Base-by-base conservation (phyloP, 1,284 basidiomycete genomes). In the Pisolithus thermaeus region DNA sequence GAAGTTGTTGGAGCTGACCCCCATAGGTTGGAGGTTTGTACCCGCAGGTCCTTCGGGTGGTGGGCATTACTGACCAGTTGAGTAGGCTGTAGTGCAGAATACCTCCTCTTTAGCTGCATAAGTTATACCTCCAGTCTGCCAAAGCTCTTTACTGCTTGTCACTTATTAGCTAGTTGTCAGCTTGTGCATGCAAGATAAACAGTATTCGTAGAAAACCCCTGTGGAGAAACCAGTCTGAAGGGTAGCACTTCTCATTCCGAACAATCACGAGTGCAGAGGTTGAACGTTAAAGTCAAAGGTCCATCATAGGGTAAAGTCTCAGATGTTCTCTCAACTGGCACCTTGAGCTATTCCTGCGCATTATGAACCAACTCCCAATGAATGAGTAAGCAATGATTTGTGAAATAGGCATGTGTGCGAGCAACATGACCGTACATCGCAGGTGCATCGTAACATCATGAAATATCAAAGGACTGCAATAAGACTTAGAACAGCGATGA, bases 1-100 rank as follows among this genome's bases (percentile, higher is more conserved):
- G 69, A 77, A 9, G 47, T 84, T 45, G 74, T 81, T 27, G 90
- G 90, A 47, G 89, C 90, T n/a, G 72, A 67, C 55, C 67, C 60
- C 0, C 0, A 0, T 0, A 11, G 0, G 2, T 45, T 66, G 42
- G 0, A 0, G 20, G 61, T 65, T 23, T 7, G 56, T 54, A 5
- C 9, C 22, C 12, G 27, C 8, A 27, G 6, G 12, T 49, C 16
- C 27, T 35, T 35, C 7, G 4, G 20, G 11, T 46, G 1, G 11
- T 18, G 35, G 14, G 3, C 12, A 7, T 14, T 4, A 14, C 16
- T 43, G 18, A 43, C 42, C 16, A 27, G 11, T 5, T 27, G 23
- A 6, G 27, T 25, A 43, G 42, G 14, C 11, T 4, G 12, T 18
- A 25, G n/a, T 39, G 38, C 2, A 7, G 11, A 8, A 20, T 20